phyloP scores from a whole-genome alignment of 306 rosid species.

The Lagenaria siceraria region DNA sequence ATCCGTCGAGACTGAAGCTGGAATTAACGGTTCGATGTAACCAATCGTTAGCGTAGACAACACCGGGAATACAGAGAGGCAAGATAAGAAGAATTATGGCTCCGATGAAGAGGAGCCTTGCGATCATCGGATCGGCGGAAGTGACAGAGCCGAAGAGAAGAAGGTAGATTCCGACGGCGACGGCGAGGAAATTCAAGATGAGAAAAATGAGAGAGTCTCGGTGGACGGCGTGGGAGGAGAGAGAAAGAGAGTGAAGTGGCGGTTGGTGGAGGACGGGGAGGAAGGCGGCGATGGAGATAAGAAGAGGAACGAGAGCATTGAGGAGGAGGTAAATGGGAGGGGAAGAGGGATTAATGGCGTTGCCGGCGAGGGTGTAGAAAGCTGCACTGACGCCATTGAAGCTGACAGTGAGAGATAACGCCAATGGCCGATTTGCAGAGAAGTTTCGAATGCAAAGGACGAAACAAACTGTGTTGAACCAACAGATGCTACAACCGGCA shows the following conservation, averaged over 20 bases:
- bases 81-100: slow-evolving; percentile 51
- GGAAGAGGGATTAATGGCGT: slow-evolving; percentile 58
- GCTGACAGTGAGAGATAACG: slow-evolving; percentile 82
- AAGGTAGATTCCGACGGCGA: slow-evolving; percentile 67
- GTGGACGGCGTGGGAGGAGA: slow-evolving; percentile 45
- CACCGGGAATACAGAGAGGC: slow-evolving; percentile 68
- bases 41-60: slow-evolving; percentile 67
- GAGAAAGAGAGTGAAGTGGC: slow-evolving; percentile 44
- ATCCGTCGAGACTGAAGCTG: slow-evolving; percentile 34
- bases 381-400: slow-evolving; percentile 97
- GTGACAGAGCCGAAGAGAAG: slow-evolving; percentile 48
- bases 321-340: slow-evolving; percentile 41
- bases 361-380: slow-evolving; percentile 71
- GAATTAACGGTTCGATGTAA: slow-evolving; percentile 35
- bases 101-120: slow-evolving; percentile 46
- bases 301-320: slow-evolving; percentile 63
- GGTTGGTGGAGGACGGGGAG: slow-evolving; percentile 78
- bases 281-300: slow-evolving; percentile 51
- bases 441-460: slow-evolving; percentile 84
- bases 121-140: slow-evolving; percentile 21
- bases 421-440: slow-evolving; percentile 67
- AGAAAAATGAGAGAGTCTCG: slow-evolving; percentile 65
- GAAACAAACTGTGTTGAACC: slow-evolving; percentile 97
- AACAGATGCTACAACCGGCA: slow-evolving; percentile 90
- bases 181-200: slow-evolving; percentile 54